Evolutionary conservation across 129 eudicot genomes (phyloP), one percentile per base, ranked within the genome.

Genomic region (Rutidosis leptorrhynchoides): DNA sequence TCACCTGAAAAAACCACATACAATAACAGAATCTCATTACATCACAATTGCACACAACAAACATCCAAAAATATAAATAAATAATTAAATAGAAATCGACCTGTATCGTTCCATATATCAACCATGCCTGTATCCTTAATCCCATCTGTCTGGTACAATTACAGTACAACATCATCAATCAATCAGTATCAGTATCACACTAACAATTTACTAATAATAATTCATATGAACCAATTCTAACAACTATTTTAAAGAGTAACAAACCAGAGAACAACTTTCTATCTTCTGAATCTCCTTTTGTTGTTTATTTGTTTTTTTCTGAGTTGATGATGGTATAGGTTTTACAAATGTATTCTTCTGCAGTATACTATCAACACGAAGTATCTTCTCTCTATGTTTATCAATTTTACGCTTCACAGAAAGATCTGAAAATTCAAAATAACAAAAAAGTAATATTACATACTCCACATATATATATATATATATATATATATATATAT

Each of bases 351-450:
- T 58, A 72, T 92, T 92, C 73, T 63, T 80, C 69, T 85, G 81
- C 27, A 92, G 68, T 26, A 92, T 20, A 62, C 95, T 92, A 33
- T 85, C 98, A 52, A 67, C 79, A 40, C 81, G 96, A 6, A 88
- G 77, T 62, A 82, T 87, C 65, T 84, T 88, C 67, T 87, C 96
- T 65, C 95, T 73, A 54, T 71, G 72, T 64, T 92, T 92, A 37
- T 85, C 98, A 78, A 92, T 92, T 74, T 92, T 92, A 8, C 92
- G 82, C 83, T 82, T 92, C 6, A 78, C 89, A 32, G 87, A 80
- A 67, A 88, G 89, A 82, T 92, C 98, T 92, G 68, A 29, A 68
- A 60, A 42, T 9, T 5, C 11, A 57, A 59, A 16, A 29, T 23
- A 0, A 53, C 27, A 20, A 2, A 35, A 12, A 46, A 10, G 43